Evolutionary conservation across 768 basidiomycete genomes (phyloP), one percentile per base, ranked within the genome.

Genomic region (Mycena alexandri): DNA sequence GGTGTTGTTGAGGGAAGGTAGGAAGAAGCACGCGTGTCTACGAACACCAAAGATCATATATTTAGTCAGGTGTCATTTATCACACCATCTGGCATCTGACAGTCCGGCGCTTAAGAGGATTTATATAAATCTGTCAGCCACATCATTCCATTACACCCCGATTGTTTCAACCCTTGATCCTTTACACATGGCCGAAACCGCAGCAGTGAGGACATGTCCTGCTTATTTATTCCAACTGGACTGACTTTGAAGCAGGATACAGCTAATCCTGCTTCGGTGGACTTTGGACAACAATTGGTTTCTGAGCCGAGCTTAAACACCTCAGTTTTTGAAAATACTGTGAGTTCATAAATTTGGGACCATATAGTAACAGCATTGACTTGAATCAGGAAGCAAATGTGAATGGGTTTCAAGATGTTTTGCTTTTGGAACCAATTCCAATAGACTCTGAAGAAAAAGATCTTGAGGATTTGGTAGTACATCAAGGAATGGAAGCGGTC

Each of bases 111-210:
- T 33, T 29, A 16, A n/a, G 50, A 21, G 33, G 50, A 29, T 52
- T 5, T 52, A 34, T 52, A 52, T 52, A 52, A 52, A 17, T 17
- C 50, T 33, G 33, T 52, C 50, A 52, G 25, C 50, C 24, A 34
- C 50, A 19, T 14, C 11, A 8, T 50, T 50, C 14, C 19, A 19
- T 11, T 5, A 19, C 8, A 8, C 21, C 19, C 19, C 21, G 12
- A n/a, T 29, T 8, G 22, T 24, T 22, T 22, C 25, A 24, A 22
- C 11, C 25, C 12, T 50, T 25, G 21, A 50, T 9, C 47, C 11
- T 16, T 5, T 16, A 50, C 8, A 50, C 5, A 50, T 24, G 6
- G 19, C 9, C 12, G 10, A 50, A 12, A 50, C 48, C 5, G 48
- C 7, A 22, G 25, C 9, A 16, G 50, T 33, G 50, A 52, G 50